Conservation (phyloP, 768 basidiomycete genomes). For the Pleurotus sapidus region DNA sequence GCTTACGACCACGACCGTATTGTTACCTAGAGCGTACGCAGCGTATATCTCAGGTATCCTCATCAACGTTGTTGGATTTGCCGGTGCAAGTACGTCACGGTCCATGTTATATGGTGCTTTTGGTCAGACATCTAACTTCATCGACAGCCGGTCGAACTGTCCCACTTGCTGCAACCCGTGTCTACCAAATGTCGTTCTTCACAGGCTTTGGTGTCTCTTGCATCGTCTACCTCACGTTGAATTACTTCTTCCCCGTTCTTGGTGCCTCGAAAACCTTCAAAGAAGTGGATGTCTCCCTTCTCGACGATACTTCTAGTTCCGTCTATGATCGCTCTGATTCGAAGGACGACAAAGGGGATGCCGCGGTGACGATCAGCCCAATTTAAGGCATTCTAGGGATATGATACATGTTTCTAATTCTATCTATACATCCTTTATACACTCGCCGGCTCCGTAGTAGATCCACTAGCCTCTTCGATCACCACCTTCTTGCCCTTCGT, state of each 20-base stretch:
- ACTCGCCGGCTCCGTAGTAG: too few relatives aligned
- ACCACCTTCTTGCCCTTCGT: slow-evolving; percentile 58
- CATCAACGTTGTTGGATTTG: slow-evolving; percentile 82
- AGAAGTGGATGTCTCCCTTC: slow-evolving; percentile 47
- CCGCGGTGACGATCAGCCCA: too few relatives aligned
- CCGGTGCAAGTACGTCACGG: slow-evolving; percentile 57
- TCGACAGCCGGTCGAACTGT: slow-evolving; percentile 53
- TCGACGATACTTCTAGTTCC: background rate
- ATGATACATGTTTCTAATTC: background rate
- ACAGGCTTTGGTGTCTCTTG: slow-evolving; percentile 76
- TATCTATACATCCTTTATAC: background rate
- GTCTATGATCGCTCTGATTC: background rate
- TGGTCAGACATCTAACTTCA: background rate
- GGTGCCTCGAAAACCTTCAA: slow-evolving; percentile 44
- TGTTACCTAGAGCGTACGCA: slow-evolving; percentile 47
- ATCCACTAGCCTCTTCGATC: slow-evolving; percentile 4
- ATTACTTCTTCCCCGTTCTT: slow-evolving; percentile 56
- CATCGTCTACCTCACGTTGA: slow-evolving; percentile 59
- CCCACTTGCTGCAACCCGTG: slow-evolving; percentile 64
- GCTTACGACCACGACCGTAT: background rate
- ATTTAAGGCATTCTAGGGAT: background rate
- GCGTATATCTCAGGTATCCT: slow-evolving; percentile 74
- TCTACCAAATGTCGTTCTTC: slow-evolving; percentile 80
- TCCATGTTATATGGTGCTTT: background rate
- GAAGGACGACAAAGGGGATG: background rate